These are phyloP conservation scores for Poteriospumella lacustris DNA, from an alignment of 108 stramenopile species.

Conservation along the genomic window DNA sequence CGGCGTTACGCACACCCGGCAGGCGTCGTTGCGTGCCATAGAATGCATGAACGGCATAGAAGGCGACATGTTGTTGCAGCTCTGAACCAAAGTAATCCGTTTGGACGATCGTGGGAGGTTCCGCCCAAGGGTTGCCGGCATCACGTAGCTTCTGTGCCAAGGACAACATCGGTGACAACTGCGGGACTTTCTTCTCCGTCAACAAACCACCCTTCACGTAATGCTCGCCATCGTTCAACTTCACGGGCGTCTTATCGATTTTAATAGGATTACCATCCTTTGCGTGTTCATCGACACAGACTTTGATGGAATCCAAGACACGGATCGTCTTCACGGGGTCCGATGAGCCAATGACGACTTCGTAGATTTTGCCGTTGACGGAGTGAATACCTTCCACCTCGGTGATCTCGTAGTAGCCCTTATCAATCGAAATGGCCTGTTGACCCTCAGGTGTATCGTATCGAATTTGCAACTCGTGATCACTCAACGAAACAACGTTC, in stretches of 20 bases:
- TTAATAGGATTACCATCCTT: slow-evolving; percentile 10
- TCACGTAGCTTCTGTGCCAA: slow-evolving; percentile 43
- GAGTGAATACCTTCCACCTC: slow-evolving; percentile 14
- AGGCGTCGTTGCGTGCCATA: slow-evolving; percentile 39
- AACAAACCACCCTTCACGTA: neutral
- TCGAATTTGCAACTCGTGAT: slow-evolving; percentile 34
- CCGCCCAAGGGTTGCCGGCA: slow-evolving; percentile 28
- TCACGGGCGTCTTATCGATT: neutral
- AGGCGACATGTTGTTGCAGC: slow-evolving; percentile 54
- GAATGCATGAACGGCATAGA: slow-evolving; percentile 50
- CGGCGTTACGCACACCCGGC: slow-evolving; percentile 39
- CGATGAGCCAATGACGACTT: slow-evolving; percentile 37
- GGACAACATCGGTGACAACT: slow-evolving; percentile 25
- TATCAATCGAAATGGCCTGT: neutral
- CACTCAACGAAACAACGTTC: slow-evolving; percentile 39
- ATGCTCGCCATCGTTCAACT: too few relatives aligned
- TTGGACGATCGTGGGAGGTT: slow-evolving; percentile 21
- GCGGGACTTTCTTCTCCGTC: slow-evolving; percentile 14
- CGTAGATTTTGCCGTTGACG: neutral
- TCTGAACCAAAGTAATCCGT: slow-evolving; percentile 57
- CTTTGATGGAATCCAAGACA: slow-evolving; percentile 52
- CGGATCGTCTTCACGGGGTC: slow-evolving; percentile 53
- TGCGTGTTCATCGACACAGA: too few relatives aligned
- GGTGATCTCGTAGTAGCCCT: slow-evolving; percentile 32
- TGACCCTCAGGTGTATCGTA: slow-evolving; percentile 18